Conservation (phyloP, 1,284 basidiomycete species). For the Rhizoctonia solani region DNA sequence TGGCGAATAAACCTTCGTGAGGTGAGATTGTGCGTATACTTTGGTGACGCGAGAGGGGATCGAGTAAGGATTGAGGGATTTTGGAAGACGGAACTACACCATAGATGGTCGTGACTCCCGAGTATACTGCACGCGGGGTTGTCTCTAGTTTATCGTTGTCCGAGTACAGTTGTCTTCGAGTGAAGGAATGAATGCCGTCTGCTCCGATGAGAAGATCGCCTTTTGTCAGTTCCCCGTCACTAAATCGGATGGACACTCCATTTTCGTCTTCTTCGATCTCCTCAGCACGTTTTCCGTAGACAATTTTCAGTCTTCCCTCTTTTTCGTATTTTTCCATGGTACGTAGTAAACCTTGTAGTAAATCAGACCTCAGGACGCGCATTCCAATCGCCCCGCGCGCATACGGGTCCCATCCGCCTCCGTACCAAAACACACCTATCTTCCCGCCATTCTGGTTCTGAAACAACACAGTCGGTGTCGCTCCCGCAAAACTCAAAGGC, state of each 20-base stretch:
- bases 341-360: conserved; percentile 23
- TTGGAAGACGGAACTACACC: conserved; percentile 31
- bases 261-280: conserved; percentile 9
- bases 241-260: conserved; percentile 2
- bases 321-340: conserved; percentile 31
- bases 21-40: conserved; percentile 34
- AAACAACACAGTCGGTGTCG: conserved; percentile 4
- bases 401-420: conserved; percentile 18
- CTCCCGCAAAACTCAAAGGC: conserved; percentile 21
- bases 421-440: conserved; percentile 31
- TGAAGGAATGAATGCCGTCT: conserved; percentile 30
- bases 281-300: conserved; percentile 28
- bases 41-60: conserved; percentile 30
- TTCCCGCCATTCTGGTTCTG: conserved; percentile 30
- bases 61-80: conserved; percentile 8
- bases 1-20: conserved; percentile 34
- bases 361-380: conserved; percentile 28
- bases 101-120: conserved; percentile 35
- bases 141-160: neutral
- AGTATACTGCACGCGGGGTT: conserved; percentile 21
- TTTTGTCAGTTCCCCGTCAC: conserved; percentile 11
- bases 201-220: conserved; percentile 27
- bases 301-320: conserved; percentile 27
- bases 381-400: conserved; percentile 32
- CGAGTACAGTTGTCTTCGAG: conserved; percentile 15